Base-by-base conservation (phyloP, 371 early-diverging fungal genomes). In the Gilbertella persicaria region DNA sequence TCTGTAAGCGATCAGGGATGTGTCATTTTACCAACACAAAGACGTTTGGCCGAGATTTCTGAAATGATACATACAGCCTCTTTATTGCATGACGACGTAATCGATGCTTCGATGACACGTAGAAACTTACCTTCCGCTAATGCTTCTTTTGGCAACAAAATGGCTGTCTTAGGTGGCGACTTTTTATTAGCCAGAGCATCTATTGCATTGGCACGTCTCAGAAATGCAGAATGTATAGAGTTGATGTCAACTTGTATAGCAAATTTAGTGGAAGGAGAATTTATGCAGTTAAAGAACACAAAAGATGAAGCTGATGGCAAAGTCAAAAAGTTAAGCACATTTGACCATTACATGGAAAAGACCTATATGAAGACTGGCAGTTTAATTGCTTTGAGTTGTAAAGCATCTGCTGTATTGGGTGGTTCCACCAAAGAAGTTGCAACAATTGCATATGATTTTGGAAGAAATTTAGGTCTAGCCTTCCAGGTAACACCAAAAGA, bases 21-120 rank as follows among this genome's bases (percentile, higher is more conserved):
- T 48, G 73, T 64, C 6, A 90, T 95, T 39, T 73, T 94, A 35
- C 92, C 94, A 2, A 84, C 95, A 77, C 97, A 97, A 57, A 80
- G 94, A 20, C 86, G 95, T 7, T 78, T 98, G 42, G 95, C 97
- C 8, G 96, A 95, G 67, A 97, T 98, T 51, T 86, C 92, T 0
- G 97, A 98, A 67, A 92, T 98, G 91, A 97, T 98, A 59, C 95
- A 98, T 68, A 96, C 98, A 1, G 95, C 98, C 6, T 92, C 94
- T 5, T 69, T 97, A 25, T 67, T 98, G 7, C 98, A 98, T 67
- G 95, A 98, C 72, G 98, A 98, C 62, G 96, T 98, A 19, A 90
- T 97, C 47, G 93, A 92, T 55, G 64, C 90, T 16, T 64, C 64
- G 1, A 73, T 83, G 50, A 82, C 81, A 0, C 83, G 95, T 28